A percentile compares a stretch with the other conserved stretches of the same genome.
These are phyloP conservation scores for Samsoniella hepiali DNA, from an alignment of 2,329 filamentous ascomycete genomes.

Conservation along the genomic window DNA sequence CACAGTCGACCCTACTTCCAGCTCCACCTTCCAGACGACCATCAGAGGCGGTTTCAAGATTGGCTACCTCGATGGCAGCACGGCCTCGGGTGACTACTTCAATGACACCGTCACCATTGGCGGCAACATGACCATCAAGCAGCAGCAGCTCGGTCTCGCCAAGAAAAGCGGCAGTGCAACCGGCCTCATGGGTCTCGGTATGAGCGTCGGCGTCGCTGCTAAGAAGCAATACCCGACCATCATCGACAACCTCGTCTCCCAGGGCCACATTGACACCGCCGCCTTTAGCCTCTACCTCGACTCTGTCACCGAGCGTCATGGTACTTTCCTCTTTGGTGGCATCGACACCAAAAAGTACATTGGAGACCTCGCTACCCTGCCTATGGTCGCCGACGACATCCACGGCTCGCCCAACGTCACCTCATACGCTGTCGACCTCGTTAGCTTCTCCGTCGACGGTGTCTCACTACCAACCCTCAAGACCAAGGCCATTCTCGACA, in stretches of 20 bases:
- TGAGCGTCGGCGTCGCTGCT: slow-evolving; percentile 48
- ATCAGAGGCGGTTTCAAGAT: slow-evolving; percentile 52
- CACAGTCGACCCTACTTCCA: slow-evolving; percentile 40
- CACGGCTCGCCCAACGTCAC: slow-evolving; percentile 41
- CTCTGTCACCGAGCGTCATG: slow-evolving; percentile 61
- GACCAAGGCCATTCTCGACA: slow-evolving; percentile 65
- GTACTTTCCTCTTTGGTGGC: slow-evolving; percentile 74
- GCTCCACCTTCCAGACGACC: slow-evolving; percentile 47
- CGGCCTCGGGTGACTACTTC: slow-evolving; percentile 55
- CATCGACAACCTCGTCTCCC: slow-evolving; percentile 59
- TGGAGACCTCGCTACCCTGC: slow-evolving; percentile 43
- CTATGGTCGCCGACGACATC: slow-evolving; percentile 46
- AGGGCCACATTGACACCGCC: slow-evolving; percentile 59
- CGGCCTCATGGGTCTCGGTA: slow-evolving; percentile 59
- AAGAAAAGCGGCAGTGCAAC: slow-evolving; percentile 45
- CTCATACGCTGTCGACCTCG: slow-evolving; percentile 34
- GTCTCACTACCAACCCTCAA: slow-evolving; percentile 37
- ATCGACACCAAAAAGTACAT: slow-evolving; percentile 72
- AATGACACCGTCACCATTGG: slow-evolving; percentile 53
- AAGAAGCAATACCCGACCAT: slow-evolving; percentile 52
- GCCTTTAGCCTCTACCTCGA: slow-evolving; percentile 70
- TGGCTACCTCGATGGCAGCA: slow-evolving; percentile 56
- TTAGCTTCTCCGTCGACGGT: slow-evolving; percentile 38
- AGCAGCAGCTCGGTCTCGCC: slow-evolving; percentile 56
- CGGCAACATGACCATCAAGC: slow-evolving; percentile 42